These are phyloP conservation scores for Scutellaria minor DNA, from an alignment of 257 asterid species.

Conservation along the genomic window DNA sequence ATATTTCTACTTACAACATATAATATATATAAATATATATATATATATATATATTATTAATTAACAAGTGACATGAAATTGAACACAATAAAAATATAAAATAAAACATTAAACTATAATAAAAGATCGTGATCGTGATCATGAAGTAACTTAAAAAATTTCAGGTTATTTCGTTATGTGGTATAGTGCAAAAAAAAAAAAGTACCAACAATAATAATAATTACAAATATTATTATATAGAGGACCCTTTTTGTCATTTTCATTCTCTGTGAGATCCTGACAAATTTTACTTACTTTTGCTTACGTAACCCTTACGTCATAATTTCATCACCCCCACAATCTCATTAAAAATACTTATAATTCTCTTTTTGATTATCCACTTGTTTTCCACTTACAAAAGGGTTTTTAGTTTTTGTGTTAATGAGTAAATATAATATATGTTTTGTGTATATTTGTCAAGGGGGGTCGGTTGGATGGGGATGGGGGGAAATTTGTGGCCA, in stretches of 20 bases:
- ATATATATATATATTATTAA: too few species aligned
- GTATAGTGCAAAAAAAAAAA: too few species aligned
- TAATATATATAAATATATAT: too few species aligned
- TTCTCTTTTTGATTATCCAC: constrained; percentile 34
- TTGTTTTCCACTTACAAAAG: constrained; percentile 47
- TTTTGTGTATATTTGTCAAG: neutral
- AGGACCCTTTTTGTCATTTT: constrained; percentile 20
- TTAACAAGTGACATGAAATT: too few species aligned
- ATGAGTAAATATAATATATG: neutral
- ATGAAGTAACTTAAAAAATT: too few species aligned
- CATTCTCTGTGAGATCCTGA: neutral
- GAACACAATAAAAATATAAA: too few species aligned
- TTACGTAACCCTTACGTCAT: constrained; percentile 35
- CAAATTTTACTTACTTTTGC: constrained; percentile 1
- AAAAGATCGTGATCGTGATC: too few species aligned
- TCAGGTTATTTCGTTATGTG: too few species aligned
- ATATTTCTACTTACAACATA: too few species aligned
- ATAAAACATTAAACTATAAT: too few species aligned
- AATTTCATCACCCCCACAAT: constrained; percentile 40
- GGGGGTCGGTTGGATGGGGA: constrained; percentile 12
- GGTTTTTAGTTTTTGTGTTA: neutral
- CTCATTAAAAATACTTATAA: constrained; percentile 12
- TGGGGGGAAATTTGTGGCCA: constrained; percentile 37
- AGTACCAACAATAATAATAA: too few species aligned
- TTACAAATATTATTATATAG: neutral